Conservation (phyloP, 495 filamentous ascomycete species). For the Beverwykella pulmonaria region DNA sequence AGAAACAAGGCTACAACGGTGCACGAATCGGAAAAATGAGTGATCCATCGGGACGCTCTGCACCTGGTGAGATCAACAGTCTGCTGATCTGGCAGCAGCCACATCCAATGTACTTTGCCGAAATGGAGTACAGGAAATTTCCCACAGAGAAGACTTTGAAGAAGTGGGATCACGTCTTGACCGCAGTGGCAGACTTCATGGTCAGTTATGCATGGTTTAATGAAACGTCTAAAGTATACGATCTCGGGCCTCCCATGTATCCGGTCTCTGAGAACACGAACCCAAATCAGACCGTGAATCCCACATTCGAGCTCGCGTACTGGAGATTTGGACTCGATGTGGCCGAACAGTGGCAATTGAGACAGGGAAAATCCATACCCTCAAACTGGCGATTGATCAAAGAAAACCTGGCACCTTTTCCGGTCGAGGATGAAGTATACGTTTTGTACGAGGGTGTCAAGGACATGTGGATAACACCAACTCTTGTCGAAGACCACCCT, state of each 20-base stretch:
- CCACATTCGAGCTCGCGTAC: constrained; percentile 58
- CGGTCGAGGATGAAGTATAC: constrained; percentile 50
- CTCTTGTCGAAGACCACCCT: constrained; percentile 54
- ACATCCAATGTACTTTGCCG: constrained; percentile 58
- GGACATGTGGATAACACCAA: constrained; percentile 53
- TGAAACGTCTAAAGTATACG: constrained; percentile 48
- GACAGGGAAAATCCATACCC: constrained; percentile 46
- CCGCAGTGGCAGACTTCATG: constrained; percentile 56
- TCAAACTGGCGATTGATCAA: constrained; percentile 48
- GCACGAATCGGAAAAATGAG: constrained; percentile 64
- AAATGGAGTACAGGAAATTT: constrained; percentile 53
- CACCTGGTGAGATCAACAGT: constrained; percentile 60
- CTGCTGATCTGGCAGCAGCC: constrained; percentile 61
- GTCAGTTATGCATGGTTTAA: constrained; percentile 55
- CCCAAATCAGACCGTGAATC: constrained; percentile 55
- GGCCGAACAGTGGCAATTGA: constrained; percentile 36
- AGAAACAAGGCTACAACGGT: constrained; percentile 55
- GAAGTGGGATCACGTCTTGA: constrained; percentile 53
- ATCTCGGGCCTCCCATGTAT: constrained; percentile 58
- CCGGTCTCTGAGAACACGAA: constrained; percentile 56
- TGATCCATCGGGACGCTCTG: constrained; percentile 57
- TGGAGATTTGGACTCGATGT: constrained; percentile 56
- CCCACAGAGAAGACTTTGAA: constrained; percentile 46
- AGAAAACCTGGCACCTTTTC: constrained; percentile 54
- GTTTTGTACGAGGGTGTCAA: constrained; percentile 56